Percentiles rank a stretch among this genome's conserved stretches.
phyloP scores from a whole-genome alignment of 768 basidiomycete genomes.

The Kwoniella mangroviensis region DNA sequence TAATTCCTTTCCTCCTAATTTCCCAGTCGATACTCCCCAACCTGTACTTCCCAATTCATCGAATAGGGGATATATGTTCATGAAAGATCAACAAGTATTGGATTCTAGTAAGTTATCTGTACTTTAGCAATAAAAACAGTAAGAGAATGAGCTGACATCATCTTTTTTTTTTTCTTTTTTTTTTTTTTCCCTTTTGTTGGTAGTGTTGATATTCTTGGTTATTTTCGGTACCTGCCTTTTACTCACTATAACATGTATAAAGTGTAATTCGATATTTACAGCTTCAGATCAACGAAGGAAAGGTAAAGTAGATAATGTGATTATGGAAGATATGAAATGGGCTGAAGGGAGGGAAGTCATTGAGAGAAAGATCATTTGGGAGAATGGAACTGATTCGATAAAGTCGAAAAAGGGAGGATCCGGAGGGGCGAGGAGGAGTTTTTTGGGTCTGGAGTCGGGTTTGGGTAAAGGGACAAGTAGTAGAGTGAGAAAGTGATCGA shows the following conservation, averaged over 20 bases:
- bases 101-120: slow-evolving; percentile 39
- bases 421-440: neutral
- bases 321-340: slow-evolving; percentile 46
- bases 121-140: too few species aligned
- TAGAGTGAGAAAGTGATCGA: neutral
- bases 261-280: slow-evolving; percentile 13
- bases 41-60: neutral
- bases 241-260: slow-evolving; percentile 28
- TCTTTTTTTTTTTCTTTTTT: too few species aligned
- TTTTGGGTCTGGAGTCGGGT: neutral
- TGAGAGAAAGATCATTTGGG: slow-evolving; percentile 23
- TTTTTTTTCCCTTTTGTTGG: neutral
- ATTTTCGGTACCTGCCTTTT: slow-evolving; percentile 27
- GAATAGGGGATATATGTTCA: slow-evolving; percentile 32
- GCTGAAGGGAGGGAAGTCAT: slow-evolving; percentile 41
- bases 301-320: slow-evolving; percentile 32
- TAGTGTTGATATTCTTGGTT: slow-evolving; percentile 39
- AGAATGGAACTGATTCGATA: neutral
- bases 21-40: slow-evolving; percentile 33
- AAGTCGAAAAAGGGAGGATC: neutral
- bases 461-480: neutral
- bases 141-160: too few species aligned
- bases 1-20: slow-evolving; percentile 39
- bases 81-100: slow-evolving; percentile 24
- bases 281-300: neutral